Base-by-base conservation (phyloP, 345 rosid species). In the Crucihimalaya himalaica region DNA sequence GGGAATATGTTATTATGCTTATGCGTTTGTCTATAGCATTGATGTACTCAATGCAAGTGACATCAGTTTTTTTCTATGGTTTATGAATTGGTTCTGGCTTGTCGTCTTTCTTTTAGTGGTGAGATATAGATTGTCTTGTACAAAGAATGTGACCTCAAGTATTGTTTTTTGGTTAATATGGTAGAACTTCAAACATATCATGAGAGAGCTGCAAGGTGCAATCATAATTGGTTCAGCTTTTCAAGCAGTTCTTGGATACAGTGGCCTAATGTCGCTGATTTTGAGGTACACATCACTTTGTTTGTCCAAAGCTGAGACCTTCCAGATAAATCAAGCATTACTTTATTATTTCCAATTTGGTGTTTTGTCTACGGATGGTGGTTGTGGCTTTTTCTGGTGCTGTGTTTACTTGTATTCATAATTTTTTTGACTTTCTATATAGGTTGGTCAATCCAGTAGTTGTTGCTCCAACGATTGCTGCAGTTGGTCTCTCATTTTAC, bases 391-490 rank as follows among this genome's bases (percentile, higher is more conserved):
- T 62, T 4, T 15, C 34, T 28, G 42, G 4, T 40, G 47, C 13
- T 51, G 14, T 63, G 14, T 4, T 20, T 6, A 12, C 16, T 51
- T 61, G 15, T 52, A 42, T 9, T 70, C 32, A 25, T 45, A 46
- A 29, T 48, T 65, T 65, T 65, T 58, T 72, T 16, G 31, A 35
- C 66, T 66, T 59, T 39, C 18, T 73, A 62, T 80, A 51, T 87
- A 95, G 99, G 87, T 79, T 92, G 77, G 78, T 95, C 73, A 95
- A 95, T 82, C 99, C 99, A 7, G 99, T 95, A 60, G 99, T 92
- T 70, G 96, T 95, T 63, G 92, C 99, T 78, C 99, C 99, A 48
- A 95, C 99, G 9, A 81, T 95, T 79, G 99, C 99, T 72, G 99
- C 99, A 32, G 93, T 95, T 73, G 99, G 99, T 53, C 92, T 95